These are phyloP conservation scores for Psilocybe subaeruginosa DNA, from an alignment of 768 basidiomycete species.

Conservation along the genomic window DNA sequence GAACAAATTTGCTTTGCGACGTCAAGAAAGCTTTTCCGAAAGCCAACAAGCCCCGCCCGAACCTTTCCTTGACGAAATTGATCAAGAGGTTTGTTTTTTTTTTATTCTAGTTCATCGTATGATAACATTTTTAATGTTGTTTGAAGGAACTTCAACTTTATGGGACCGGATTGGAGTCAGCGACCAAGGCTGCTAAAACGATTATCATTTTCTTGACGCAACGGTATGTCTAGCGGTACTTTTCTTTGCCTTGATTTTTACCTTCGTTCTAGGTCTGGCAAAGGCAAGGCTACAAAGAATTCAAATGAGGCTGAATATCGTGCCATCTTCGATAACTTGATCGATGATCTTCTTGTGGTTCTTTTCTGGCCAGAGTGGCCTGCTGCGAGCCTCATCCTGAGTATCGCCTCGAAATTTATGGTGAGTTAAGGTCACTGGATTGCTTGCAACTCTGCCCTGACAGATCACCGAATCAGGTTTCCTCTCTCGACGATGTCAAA, in stretches of 20 bases:
- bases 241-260: background rate
- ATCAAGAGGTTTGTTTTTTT: conserved; percentile 52
- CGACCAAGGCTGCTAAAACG: conserved; percentile 82
- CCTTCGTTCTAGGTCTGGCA: conserved; percentile 64
- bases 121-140: conserved; percentile 2
- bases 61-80: conserved; percentile 67
- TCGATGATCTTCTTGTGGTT: conserved; percentile 85
- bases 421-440: conserved; percentile 36
- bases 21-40: conserved; percentile 65
- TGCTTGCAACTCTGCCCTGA: background rate
- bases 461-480: conserved; percentile 55
- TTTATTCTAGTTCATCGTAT: background rate
- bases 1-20: conserved; percentile 58
- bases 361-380: conserved; percentile 99
- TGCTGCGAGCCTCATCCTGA: conserved; percentile 80
- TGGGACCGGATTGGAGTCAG: conserved; percentile 73
- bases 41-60: conserved; percentile 38
- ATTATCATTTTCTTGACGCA: conserved; percentile 81
- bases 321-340: conserved; percentile 87
- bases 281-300: conserved; percentile 85
- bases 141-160: conserved; percentile 73
- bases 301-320: conserved; percentile 95
- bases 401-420: conserved; percentile 85
- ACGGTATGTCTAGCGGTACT: conserved; percentile 37
- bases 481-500: conserved; percentile 83